Evolutionary conservation across 495 filamentous ascomycete genomes (phyloP).

Genomic region (Aspergillus egyptiacus): DNA sequence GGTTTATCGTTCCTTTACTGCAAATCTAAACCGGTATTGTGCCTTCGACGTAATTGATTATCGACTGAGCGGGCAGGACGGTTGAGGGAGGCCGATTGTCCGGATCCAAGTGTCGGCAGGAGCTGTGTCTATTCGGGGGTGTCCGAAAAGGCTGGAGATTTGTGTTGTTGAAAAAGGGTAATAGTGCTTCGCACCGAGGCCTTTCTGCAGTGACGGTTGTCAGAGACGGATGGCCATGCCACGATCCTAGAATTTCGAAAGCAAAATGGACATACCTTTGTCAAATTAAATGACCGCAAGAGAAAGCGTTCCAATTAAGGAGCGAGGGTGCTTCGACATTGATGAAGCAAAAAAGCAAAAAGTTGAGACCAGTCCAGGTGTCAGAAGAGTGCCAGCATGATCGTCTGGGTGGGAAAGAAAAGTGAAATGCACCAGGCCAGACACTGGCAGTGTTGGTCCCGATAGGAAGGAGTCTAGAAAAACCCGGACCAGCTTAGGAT

Average conservation of each 20-base stretch:
- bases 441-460: background rate
- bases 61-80: background rate
- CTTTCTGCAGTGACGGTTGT: constrained; percentile 12
- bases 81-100: background rate
- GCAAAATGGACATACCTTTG: background rate
- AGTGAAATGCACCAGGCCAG: constrained; percentile 13
- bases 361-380: constrained; percentile 9
- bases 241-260: background rate
- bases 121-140: background rate
- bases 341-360: constrained; percentile 5
- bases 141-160: background rate
- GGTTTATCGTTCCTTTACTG: background rate
- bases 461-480: constrained; percentile 2
- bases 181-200: constrained; percentile 8
- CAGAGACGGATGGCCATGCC: constrained; percentile 2
- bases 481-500: no score
- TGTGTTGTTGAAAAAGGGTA: background rate
- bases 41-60: background rate
- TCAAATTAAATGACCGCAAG: background rate
- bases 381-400: constrained; percentile 17
- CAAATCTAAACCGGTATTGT: background rate
- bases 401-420: constrained; percentile 10
- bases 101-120: background rate
- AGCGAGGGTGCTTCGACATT: constrained; percentile 10
- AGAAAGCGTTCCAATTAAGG: background rate